Conservation (phyloP, 768 basidiomycete genomes). For the Goffeauzyma gilvescens region DNA sequence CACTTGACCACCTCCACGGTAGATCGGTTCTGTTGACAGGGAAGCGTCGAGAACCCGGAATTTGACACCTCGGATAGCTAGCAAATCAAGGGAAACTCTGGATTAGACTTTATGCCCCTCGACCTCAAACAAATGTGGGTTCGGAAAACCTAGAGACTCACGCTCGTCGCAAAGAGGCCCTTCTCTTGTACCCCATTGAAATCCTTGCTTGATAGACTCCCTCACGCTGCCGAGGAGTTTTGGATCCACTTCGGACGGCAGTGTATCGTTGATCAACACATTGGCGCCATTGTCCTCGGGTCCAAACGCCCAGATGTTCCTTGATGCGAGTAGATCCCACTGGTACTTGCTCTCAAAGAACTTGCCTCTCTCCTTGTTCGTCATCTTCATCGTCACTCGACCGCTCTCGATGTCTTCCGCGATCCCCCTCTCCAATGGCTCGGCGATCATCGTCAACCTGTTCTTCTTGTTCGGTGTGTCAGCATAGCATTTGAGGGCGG, state of each 20-base stretch:
- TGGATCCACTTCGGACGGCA: slow-evolving; percentile 91
- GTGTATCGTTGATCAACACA: slow-evolving; percentile 79
- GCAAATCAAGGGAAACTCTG: not conserved
- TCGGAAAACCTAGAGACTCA: slow-evolving; percentile 41
- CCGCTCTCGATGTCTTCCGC: slow-evolving; percentile 93
- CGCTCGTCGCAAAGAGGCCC: slow-evolving; percentile 97
- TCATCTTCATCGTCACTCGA: slow-evolving; percentile 82
- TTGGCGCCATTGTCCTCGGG: slow-evolving; percentile 92
- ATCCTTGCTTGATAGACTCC: slow-evolving; percentile 94
- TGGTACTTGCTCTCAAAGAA: slow-evolving; percentile 95
- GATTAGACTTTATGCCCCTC: not conserved
- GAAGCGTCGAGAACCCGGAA: slow-evolving; percentile 86
- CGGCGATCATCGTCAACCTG: slow-evolving; percentile 96
- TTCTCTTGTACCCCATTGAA: slow-evolving; percentile 97
- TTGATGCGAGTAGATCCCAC: slow-evolving; percentile 90
- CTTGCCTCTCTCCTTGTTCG: slow-evolving; percentile 78
- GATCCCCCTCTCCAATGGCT: slow-evolving; percentile 84
- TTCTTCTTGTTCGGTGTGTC: slow-evolving; percentile 99
- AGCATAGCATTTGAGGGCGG: slow-evolving; percentile 93
- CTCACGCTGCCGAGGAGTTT: slow-evolving; percentile 71
- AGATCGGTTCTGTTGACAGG: slow-evolving; percentile 87
- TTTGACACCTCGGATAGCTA: slow-evolving; percentile 96
- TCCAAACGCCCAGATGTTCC: slow-evolving; percentile 99
- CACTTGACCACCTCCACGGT: slow-evolving; percentile 93
- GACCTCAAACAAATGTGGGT: not conserved